Conservation (phyloP, 2,329 filamentous ascomycete species). For the Talaromyces atroroseus region DNA sequence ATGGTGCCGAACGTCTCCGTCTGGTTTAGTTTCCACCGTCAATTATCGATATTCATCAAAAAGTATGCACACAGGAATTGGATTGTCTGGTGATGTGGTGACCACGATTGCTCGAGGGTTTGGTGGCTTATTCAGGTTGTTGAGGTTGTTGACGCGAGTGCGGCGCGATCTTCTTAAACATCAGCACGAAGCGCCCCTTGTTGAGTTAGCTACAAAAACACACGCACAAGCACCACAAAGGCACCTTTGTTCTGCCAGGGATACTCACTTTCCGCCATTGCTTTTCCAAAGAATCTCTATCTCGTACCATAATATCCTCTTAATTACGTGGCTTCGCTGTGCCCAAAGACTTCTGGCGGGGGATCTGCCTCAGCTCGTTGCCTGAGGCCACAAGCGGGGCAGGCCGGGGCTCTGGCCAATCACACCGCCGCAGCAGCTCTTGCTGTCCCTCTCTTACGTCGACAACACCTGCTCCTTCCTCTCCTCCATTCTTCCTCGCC, state of each 20-base stretch:
- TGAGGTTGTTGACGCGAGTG: constrained; percentile 6
- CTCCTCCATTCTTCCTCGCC: constrained; percentile 1
- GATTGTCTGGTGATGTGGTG: not conserved
- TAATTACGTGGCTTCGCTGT: not conserved
- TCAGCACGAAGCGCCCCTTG: not conserved
- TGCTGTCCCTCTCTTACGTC: constrained; percentile 15
- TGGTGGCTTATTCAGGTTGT: not conserved
- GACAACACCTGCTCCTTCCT: constrained; percentile 2
- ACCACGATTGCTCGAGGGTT: not conserved
- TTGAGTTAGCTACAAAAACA: not conserved
- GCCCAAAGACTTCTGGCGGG: not conserved
- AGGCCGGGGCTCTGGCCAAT: not conserved
- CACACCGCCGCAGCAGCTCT: not conserved
- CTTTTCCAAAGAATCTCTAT: not conserved
- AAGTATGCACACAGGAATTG: not conserved
- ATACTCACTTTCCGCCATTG: not conserved
- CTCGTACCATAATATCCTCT: not conserved
- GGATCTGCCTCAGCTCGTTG: not conserved
- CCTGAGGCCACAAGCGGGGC: constrained; percentile 16
- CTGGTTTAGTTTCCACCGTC: not conserved
- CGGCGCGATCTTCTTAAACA: constrained; percentile 5
- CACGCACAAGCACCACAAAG: not conserved
- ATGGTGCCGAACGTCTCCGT: not conserved
- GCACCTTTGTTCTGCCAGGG: not conserved
- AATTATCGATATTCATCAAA: not conserved